Evolutionary conservation across 2,329 filamentous ascomycete species (phyloP).

Genomic region (Balansia obtecta): DNA sequence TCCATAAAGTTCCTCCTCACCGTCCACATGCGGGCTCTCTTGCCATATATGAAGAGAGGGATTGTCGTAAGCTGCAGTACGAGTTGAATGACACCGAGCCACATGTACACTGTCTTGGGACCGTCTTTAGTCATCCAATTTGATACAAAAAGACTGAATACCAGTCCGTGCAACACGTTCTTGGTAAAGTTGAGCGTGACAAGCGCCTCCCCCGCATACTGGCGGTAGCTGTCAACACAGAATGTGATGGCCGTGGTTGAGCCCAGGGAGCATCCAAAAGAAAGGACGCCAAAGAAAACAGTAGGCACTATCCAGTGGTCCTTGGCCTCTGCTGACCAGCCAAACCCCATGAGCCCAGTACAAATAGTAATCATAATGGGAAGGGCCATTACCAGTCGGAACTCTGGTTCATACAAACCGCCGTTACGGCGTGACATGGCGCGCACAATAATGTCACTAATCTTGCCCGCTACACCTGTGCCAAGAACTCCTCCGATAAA

Average conservation of each 20-base stretch:
- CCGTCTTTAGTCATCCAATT: constrained; percentile 69
- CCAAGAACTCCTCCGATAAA: constrained; percentile 82
- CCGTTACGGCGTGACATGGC: constrained; percentile 75
- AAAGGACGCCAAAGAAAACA: constrained; percentile 82
- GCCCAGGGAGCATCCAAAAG: constrained; percentile 82
- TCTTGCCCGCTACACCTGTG: constrained; percentile 79
- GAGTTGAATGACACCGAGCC: constrained; percentile 76
- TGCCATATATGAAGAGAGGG: constrained; percentile 91
- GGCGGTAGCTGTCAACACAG: constrained; percentile 82
- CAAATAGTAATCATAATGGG: constrained; percentile 69
- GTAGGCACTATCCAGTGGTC: constrained; percentile 88
- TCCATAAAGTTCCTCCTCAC: constrained; percentile 78
- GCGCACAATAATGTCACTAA: constrained; percentile 75
- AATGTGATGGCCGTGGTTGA: constrained; percentile 91
- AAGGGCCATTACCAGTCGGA: constrained; percentile 74
- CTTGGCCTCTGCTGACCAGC: constrained; percentile 70
- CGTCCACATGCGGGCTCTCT: constrained; percentile 88
- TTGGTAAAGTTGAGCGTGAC: constrained; percentile 93
- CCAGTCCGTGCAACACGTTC: constrained; percentile 81
- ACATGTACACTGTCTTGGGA: constrained; percentile 65
- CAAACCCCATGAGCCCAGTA: constrained; percentile 86
- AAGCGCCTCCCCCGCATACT: constrained; percentile 86
- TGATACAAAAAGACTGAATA: constrained; percentile 82
- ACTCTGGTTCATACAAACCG: constrained; percentile 93
- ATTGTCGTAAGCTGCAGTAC: constrained; percentile 61